These are phyloP conservation scores for Cordia subcordata DNA, from an alignment of 257 asterid species.

Conservation along the genomic window DNA sequence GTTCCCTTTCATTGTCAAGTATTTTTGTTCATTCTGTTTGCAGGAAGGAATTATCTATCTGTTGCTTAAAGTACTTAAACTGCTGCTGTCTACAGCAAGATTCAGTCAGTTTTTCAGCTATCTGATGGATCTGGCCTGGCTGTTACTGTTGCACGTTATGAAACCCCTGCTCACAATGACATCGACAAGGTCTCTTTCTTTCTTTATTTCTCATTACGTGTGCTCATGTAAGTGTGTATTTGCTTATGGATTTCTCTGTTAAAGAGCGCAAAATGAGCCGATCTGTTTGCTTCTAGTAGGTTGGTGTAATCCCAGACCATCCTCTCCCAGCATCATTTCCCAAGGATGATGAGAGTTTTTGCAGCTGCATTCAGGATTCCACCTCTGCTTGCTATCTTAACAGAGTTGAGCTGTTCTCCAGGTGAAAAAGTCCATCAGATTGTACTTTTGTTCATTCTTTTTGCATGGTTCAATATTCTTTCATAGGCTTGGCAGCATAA, in stretches of 20 bases:
- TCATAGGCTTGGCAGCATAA: too few relatives aligned
- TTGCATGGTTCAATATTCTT: neutral
- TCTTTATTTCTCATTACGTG: neutral
- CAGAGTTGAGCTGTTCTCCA: constrained; percentile 52
- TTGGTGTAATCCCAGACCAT: constrained; percentile 83
- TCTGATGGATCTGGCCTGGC: constrained; percentile 99
- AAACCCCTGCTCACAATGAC: constrained; percentile 91
- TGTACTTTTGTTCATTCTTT: neutral
- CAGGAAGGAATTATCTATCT: constrained; percentile 3
- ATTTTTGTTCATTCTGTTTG: neutral
- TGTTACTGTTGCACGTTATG: constrained; percentile 91
- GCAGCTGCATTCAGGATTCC: constrained; percentile 84
- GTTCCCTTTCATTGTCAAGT: neutral
- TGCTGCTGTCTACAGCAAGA: constrained; percentile 51
- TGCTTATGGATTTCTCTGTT: neutral
- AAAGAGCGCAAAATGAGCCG: neutral
- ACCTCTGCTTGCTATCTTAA: constrained; percentile 70
- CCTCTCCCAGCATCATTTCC: constrained; percentile 85
- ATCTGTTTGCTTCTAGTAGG: constrained; percentile 26
- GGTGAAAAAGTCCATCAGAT: constrained; percentile 19
- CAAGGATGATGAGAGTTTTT: constrained; percentile 71
- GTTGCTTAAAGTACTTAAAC: constrained; percentile 6
- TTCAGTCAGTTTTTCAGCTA: constrained; percentile 90
- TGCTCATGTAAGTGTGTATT: neutral
- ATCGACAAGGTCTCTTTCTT: constrained; percentile 71